Conservation (phyloP, 768 basidiomycete genomes). For the Lentinula sp. region DNA sequence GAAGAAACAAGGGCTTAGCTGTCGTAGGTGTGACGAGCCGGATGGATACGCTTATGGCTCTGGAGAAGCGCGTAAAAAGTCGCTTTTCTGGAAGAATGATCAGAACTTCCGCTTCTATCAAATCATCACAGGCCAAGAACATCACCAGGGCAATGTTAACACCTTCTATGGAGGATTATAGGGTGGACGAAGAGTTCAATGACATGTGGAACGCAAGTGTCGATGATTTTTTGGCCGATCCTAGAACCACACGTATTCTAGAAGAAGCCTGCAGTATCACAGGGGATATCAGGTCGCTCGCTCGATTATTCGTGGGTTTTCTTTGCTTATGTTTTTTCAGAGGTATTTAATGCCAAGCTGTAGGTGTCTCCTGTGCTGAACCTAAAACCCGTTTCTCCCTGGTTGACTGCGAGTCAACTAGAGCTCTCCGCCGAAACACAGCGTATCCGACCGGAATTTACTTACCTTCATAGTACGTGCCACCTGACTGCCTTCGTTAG, state of each 20-base stretch:
- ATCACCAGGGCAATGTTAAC: constrained; percentile 44
- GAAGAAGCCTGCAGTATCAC: constrained; percentile 58
- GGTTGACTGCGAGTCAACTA: constrained; percentile 42
- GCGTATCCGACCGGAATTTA: constrained; percentile 48
- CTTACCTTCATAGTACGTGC: constrained; percentile 47
- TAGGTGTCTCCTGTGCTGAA: constrained; percentile 41
- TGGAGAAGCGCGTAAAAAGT: constrained; percentile 97
- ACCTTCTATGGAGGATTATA: constrained; percentile 13
- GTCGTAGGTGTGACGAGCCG: constrained; percentile 85
- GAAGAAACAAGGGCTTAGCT: constrained; percentile 62
- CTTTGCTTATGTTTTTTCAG: neutral
- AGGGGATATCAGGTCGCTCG: constrained; percentile 53
- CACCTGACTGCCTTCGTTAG: neutral
- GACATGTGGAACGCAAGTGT: constrained; percentile 52
- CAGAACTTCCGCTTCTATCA: constrained; percentile 59
- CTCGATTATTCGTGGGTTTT: constrained; percentile 52
- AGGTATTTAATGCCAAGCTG: neutral
- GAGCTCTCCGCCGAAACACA: constrained; percentile 40
- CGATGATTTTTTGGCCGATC: constrained; percentile 49
- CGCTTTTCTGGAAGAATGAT: constrained; percentile 92
- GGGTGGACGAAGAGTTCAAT: constrained; percentile 16
- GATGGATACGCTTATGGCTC: constrained; percentile 78
- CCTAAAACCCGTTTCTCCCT: constrained; percentile 47
- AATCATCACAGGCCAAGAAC: constrained; percentile 41
- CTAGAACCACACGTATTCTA: constrained; percentile 35